Evolutionary conservation across 768 basidiomycete species (phyloP), one percentile per base, ranked within the genome.

Genomic region (Pulveroboletus sp.): DNA sequence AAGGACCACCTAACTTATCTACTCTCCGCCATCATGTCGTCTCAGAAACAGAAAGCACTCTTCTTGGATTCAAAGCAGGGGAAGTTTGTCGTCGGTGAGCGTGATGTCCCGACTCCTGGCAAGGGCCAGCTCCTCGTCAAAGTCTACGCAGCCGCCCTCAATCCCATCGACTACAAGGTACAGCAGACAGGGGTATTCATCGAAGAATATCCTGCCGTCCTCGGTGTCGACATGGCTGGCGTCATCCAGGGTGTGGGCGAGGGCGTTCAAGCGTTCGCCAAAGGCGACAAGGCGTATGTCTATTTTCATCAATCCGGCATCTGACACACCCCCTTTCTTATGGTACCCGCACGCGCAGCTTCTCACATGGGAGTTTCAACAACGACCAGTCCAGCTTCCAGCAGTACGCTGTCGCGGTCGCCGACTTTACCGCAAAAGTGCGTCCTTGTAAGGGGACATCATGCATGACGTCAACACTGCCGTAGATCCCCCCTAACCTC

Each of bases 161-260:
- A 80, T 56, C 80, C 79, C 8, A 52, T 73, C 35, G 76, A 73
- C 60, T 78, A 73, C 12, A 67, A 67, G 57, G 56, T 73, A 24
- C 69, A 68, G 39, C 49, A 59, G 42, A 52, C 53, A 43, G 72
- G 69, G 11, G 18, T 54, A 0, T 66, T 71, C 39, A 48, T 71
- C 15, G 56, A 71, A 5, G 47, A 57, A 2, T 78, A 55, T 52
- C 76, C 73, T 7, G 60, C 62, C n/a, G 24, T 73, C 14, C 41
- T 73, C 9, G 73, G 73, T 2, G 27, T 47, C 9, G 73, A 74
- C 32, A 59, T 65, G 21, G 69, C 73, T 0, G 76, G 76, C 3
- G 59, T 59, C 6, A 71, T 78, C 18, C 67, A 67, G 24, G 64
- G 61, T 4, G 57, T 74, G 17, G 77, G 75, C 7, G 58, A 65